These are phyloP conservation scores for Aspergillus olivimuriae DNA, from an alignment of 495 filamentous ascomycete genomes.

Conservation along the genomic window DNA sequence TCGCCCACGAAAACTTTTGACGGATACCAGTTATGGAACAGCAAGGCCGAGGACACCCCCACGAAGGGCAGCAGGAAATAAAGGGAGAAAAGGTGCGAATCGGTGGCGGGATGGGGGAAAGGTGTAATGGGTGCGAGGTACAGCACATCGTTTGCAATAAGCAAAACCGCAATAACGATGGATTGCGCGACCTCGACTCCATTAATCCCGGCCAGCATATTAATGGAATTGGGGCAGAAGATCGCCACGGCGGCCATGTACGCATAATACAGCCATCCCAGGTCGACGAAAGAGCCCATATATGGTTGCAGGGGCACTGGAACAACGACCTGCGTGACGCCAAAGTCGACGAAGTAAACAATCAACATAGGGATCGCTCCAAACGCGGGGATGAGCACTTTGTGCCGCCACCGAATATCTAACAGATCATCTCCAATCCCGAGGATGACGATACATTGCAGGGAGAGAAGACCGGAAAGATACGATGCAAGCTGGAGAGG, in stretches of 20 bases:
- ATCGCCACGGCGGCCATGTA: slow-evolving; percentile 96
- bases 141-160: slow-evolving; percentile 84
- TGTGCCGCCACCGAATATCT: slow-evolving; percentile 98
- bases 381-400: slow-evolving; percentile 93
- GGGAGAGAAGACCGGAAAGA: slow-evolving; percentile 84
- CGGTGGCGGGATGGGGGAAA: slow-evolving; percentile 86
- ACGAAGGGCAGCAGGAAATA: slow-evolving; percentile 93
- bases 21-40: slow-evolving; percentile 94
- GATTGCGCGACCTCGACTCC: slow-evolving; percentile 95
- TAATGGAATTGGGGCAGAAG: slow-evolving; percentile 97
- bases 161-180: slow-evolving; percentile 76
- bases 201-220: slow-evolving; percentile 96
- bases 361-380: slow-evolving; percentile 90
- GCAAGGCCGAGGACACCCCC: slow-evolving; percentile 80
- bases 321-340: slow-evolving; percentile 89
- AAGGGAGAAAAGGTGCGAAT: slow-evolving; percentile 91
- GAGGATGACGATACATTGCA: slow-evolving; percentile 83
- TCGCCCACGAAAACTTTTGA: slow-evolving; percentile 94
- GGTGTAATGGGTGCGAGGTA: slow-evolving; percentile 56
- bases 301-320: slow-evolving; percentile 78
- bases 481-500: slow-evolving; percentile 76
- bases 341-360: slow-evolving; percentile 97
- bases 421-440: slow-evolving; percentile 95
- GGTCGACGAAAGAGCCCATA: slow-evolving; percentile 72
- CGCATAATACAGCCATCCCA: slow-evolving; percentile 85